phyloP scores from a whole-genome alignment of 2,329 filamentous ascomycete genomes.

The Aureobasidium leucospermi region DNA sequence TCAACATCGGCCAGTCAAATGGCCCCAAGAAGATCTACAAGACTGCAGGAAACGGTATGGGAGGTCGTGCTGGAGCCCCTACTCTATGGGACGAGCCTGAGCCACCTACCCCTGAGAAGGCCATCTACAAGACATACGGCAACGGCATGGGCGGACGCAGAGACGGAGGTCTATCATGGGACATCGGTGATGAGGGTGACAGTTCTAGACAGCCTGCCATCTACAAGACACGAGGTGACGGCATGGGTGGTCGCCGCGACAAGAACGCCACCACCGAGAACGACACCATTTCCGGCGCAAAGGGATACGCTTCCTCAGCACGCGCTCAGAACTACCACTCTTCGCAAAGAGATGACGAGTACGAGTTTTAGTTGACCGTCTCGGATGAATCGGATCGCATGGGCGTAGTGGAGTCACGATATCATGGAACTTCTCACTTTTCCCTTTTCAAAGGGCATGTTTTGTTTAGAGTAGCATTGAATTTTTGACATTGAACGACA shows the following conservation, averaged over 20 bases:
- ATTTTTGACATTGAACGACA: neutral
- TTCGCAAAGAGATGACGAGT: constrained; percentile 21
- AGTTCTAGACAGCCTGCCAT: constrained; percentile 24
- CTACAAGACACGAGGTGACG: constrained; percentile 35
- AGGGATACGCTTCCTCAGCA: neutral
- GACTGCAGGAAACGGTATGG: constrained; percentile 51
- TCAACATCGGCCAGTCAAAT: constrained; percentile 60
- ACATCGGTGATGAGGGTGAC: constrained; percentile 15
- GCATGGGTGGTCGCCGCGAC: constrained; percentile 47
- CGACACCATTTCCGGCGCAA: neutral
- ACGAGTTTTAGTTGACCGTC: constrained; percentile 1
- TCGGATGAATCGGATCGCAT: neutral
- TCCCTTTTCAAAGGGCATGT: neutral
- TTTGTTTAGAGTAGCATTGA: neutral
- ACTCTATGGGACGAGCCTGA: constrained; percentile 47
- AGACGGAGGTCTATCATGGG: constrained; percentile 6
- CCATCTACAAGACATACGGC: constrained; percentile 31
- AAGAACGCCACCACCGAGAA: constrained; percentile 9
- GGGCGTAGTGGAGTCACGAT: neutral
- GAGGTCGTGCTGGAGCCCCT: constrained; percentile 47
- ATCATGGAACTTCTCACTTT: neutral
- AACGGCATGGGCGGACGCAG: constrained; percentile 52
- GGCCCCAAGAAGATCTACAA: constrained; percentile 29
- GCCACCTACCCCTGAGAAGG: constrained; percentile 10
- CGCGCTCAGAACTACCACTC: constrained; percentile 4